Conservation (phyloP, 176 grass and related monocot species). For the Neostapfia colusana region DNA sequence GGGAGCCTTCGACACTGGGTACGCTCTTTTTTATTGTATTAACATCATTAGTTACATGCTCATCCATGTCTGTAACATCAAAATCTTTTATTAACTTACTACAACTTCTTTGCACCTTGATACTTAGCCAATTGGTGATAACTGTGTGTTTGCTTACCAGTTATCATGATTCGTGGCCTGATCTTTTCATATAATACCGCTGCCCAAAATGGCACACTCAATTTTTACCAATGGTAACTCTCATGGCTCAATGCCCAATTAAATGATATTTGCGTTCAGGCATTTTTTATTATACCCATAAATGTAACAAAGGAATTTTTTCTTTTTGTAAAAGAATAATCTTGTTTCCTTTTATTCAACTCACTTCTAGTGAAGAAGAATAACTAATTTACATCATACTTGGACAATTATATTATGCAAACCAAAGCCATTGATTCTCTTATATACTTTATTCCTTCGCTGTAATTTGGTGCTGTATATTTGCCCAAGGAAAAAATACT, state of each 20-base stretch:
- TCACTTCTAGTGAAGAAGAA: neutral
- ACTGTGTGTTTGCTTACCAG: neutral
- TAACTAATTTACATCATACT: neutral
- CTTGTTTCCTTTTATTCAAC: neutral
- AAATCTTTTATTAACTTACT: conserved; percentile 1
- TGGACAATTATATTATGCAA: neutral
- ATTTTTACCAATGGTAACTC: neutral
- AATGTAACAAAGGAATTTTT: neutral
- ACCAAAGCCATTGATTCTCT: neutral
- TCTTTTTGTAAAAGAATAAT: neutral
- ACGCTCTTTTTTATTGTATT: neutral
- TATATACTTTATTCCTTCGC: neutral
- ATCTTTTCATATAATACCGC: conserved; percentile 1
- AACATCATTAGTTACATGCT: neutral
- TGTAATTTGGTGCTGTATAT: neutral
- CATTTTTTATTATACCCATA: neutral
- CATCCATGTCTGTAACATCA: neutral
- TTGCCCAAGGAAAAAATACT: neutral
- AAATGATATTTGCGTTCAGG: conserved; percentile 7
- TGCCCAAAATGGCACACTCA: neutral
- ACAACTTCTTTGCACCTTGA: neutral
- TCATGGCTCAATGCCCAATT: neutral
- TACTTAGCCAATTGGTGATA: neutral
- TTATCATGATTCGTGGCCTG: conserved; percentile 3
- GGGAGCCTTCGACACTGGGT: no score